A percentile compares a stretch with the other conserved stretches of the same genome.
phyloP scores from a whole-genome alignment of 163 green algal species.

The Trebouxiophyceae sp. region DNA sequence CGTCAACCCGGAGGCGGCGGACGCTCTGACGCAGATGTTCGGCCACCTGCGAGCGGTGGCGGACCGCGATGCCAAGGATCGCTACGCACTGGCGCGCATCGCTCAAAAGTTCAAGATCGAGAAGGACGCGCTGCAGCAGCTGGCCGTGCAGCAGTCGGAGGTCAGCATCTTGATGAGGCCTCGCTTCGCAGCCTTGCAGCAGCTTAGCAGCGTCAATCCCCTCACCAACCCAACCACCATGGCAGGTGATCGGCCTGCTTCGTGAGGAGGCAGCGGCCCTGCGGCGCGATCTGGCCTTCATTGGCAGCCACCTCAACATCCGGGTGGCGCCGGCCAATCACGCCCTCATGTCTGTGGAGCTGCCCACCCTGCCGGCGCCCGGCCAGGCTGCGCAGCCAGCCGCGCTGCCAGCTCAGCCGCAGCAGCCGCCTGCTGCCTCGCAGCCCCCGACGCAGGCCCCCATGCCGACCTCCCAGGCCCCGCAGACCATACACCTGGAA shows the following conservation, averaged over 20 bases:
- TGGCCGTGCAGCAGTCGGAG: not conserved
- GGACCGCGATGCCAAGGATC: too few species aligned
- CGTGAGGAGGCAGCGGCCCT: not conserved
- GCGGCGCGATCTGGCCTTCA: not conserved
- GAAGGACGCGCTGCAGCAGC: not conserved
- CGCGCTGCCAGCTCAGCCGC: not conserved
- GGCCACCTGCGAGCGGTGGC: too few species aligned
- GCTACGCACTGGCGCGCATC: too few species aligned
- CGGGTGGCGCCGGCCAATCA: not conserved
- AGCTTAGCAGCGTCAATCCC: too few species aligned
- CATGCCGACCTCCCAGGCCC: not conserved
- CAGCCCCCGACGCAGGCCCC: not conserved
- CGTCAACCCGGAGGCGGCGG: too few species aligned
- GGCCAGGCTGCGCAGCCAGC: too few species aligned
- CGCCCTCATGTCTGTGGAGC: not conserved
- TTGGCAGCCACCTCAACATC: not conserved
- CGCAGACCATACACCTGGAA: not conserved
- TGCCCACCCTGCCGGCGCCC: not conserved
- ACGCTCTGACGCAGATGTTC: too few species aligned
- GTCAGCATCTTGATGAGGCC: not conserved
- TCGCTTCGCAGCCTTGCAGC: too few species aligned
- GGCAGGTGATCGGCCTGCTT: not conserved
- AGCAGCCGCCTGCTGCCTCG: not conserved
- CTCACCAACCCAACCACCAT: not conserved
- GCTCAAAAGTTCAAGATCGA: too few species aligned